Conservation (phyloP, 208 protist species). For the Crithidia bombi region DNA sequence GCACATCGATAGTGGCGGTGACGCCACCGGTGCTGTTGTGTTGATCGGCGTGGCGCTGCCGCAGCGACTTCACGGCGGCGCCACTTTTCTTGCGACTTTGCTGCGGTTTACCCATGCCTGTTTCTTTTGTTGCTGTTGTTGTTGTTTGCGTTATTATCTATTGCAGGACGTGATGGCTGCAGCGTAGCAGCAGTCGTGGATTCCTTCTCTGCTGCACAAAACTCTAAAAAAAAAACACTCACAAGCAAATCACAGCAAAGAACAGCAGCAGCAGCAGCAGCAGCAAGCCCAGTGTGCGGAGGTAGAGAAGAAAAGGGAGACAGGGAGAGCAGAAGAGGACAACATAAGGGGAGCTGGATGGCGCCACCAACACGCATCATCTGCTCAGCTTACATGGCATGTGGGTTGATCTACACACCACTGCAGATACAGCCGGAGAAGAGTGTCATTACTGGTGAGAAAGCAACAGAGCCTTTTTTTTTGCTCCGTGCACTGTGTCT, state of each 20-base stretch:
- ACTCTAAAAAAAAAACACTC: not conserved
- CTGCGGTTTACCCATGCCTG: conserved; percentile 7
- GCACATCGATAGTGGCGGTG: too few species aligned
- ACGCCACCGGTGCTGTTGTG: not conserved
- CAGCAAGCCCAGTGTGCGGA: not conserved
- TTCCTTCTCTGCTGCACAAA: too few species aligned
- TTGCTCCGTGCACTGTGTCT: too few species aligned
- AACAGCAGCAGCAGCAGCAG: not conserved
- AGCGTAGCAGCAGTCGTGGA: too few species aligned
- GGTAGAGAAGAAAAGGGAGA: not conserved
- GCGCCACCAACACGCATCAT: too few species aligned
- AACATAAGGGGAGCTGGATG: not conserved
- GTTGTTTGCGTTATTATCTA: too few species aligned
- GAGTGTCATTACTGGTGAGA: too few species aligned
- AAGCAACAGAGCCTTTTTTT: too few species aligned
- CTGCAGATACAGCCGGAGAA: too few species aligned
- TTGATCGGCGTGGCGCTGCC: not conserved
- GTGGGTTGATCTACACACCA: too few species aligned
- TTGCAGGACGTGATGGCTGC: too few species aligned
- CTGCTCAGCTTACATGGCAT: too few species aligned
- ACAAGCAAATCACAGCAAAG: not conserved
- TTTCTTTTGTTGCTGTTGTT: not conserved
- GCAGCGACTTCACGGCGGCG: conserved; percentile 7
- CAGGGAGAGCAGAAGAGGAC: not conserved
- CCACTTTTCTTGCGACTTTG: not conserved